These are phyloP conservation scores for Cymbidium sinense DNA, from an alignment of 106 monocot genomes.

Conservation along the genomic window DNA sequence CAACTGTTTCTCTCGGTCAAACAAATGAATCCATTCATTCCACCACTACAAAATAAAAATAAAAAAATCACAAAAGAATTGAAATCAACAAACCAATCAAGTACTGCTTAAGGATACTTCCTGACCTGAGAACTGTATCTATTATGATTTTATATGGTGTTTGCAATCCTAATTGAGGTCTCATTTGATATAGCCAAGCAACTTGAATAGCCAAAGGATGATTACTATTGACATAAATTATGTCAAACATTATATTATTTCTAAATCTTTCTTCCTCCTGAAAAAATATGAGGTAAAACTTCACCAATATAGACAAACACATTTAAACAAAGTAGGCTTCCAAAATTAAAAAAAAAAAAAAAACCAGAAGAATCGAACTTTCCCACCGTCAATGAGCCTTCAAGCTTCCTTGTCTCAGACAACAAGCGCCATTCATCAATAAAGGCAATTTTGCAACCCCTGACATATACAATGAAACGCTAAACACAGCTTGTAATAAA, in stretches of 20 bases:
- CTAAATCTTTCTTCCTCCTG: conserved; percentile 84
- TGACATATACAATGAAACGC: conserved; percentile 17
- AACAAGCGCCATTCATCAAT: conserved; percentile 79
- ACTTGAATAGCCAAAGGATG: conserved; percentile 66
- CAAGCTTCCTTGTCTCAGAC: conserved; percentile 71
- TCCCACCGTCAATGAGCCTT: conserved; percentile 67
- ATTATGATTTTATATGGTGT: conserved; percentile 34
- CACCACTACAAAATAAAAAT: conserved; percentile 40
- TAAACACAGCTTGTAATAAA: conserved; percentile 1
- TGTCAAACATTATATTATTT: conserved; percentile 78
- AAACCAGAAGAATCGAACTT: background rate
- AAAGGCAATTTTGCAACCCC: conserved; percentile 93
- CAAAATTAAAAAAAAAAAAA: too few relatives aligned
- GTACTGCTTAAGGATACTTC: background rate
- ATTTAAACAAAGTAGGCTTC: background rate
- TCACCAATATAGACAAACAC: background rate
- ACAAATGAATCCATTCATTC: conserved; percentile 91
- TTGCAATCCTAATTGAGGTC: conserved; percentile 14
- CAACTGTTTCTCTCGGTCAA: conserved; percentile 54
- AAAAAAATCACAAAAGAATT: background rate
- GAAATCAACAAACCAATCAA: background rate
- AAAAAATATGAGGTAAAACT: conserved; percentile 1
- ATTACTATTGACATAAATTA: conserved; percentile 55
- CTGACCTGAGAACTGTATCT: conserved; percentile 55
- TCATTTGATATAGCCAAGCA: conserved; percentile 38